Percentiles rank a stretch among this genome's conserved stretches.
phyloP scores from a whole-genome alignment of 257 asterid species.

The Agastache rugosa region DNA sequence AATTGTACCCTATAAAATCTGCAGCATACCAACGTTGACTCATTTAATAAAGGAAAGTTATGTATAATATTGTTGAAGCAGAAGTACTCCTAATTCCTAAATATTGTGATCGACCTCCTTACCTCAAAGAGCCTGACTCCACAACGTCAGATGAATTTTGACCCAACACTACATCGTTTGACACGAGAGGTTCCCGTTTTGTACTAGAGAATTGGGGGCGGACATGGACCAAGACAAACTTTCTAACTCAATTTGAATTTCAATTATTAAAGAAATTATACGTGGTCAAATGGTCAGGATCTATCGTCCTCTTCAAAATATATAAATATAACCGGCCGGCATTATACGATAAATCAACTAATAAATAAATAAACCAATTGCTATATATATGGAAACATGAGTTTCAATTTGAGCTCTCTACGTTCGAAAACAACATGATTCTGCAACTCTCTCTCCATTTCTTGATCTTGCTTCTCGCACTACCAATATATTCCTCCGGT shows the following conservation, averaged over 20 bases:
- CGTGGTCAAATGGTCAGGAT: background rate
- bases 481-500: conserved; percentile 6
- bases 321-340: background rate
- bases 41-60: background rate
- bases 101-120: too few species aligned
- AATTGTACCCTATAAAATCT: too few species aligned
- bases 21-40: background rate
- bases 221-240: background rate
- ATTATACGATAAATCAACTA: background rate
- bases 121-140: too few species aligned
- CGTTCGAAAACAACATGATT: conserved; percentile 2
- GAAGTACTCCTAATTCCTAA: too few species aligned
- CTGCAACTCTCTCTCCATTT: conserved; percentile 4
- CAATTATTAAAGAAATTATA: background rate
- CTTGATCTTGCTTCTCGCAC: background rate
- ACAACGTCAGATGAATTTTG: too few species aligned
- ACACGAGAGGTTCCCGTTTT: too few species aligned
- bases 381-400: background rate
- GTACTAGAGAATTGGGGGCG: background rate
- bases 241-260: background rate
- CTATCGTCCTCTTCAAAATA: background rate
- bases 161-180: too few species aligned
- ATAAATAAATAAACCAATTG: background rate
- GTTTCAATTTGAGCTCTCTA: background rate
- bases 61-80: too few species aligned